These are phyloP conservation scores for Ilyonectria sp. DNA, from an alignment of 2,329 filamentous ascomycete species.

Conservation along the genomic window DNA sequence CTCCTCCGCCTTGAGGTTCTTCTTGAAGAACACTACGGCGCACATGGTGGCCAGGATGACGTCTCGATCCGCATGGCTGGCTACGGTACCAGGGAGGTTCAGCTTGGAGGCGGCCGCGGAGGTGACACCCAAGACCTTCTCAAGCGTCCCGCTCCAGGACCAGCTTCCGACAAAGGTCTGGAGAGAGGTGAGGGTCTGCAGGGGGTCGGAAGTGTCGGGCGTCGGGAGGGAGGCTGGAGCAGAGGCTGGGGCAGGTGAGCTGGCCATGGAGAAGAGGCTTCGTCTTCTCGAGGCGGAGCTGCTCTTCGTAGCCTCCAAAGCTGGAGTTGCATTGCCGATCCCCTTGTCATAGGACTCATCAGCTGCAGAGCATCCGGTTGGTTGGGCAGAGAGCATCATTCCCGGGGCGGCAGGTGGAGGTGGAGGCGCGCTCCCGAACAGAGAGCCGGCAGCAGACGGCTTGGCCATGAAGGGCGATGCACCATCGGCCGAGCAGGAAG, in stretches of 20 bases:
- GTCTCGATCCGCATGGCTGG: conserved; percentile 6
- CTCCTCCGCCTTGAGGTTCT: conserved; percentile 58
- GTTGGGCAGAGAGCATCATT: too few relatives aligned
- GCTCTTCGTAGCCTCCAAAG: neutral
- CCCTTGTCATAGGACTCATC: too few relatives aligned
- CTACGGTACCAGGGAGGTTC: conserved; percentile 15
- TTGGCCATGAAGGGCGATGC: too few relatives aligned
- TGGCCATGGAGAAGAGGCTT: neutral
- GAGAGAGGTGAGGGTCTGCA: conserved; percentile 62
- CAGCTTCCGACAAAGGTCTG: conserved; percentile 61
- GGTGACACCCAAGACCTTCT: conserved; percentile 44
- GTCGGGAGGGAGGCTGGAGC: neutral
- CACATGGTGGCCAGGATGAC: conserved; percentile 50
- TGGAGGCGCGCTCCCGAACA: neutral
- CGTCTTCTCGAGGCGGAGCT: conserved; percentile 2
- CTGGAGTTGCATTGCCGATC: neutral
- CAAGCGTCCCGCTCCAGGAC: conserved; percentile 50
- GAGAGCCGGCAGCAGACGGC: too few relatives aligned
- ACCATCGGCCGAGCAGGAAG: too few relatives aligned
- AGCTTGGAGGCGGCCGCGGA: conserved; percentile 21
- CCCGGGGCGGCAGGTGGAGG: neutral
- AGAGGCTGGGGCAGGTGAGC: neutral
- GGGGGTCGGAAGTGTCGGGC: conserved; percentile 14
- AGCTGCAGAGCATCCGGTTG: too few relatives aligned
- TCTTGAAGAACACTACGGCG: conserved; percentile 58